Conservation (phyloP, 2,329 filamentous ascomycete genomes). For the Botrytis pseudocinerea region DNA sequence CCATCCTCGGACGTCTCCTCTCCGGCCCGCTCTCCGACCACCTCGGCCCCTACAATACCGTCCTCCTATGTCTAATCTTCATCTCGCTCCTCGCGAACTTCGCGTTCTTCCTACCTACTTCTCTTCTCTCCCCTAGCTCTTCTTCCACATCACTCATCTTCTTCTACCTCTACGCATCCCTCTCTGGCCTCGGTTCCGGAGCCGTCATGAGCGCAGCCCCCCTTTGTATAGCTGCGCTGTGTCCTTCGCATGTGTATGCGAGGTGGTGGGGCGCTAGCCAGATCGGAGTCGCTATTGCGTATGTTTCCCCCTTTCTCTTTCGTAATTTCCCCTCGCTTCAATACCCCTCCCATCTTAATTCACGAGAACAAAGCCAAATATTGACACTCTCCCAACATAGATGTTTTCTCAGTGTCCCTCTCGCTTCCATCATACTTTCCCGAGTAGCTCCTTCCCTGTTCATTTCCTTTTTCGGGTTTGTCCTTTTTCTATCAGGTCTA, state of each 20-base stretch:
- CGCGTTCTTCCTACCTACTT: neutral
- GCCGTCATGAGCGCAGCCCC: conserved; percentile 39
- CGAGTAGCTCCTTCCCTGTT: neutral
- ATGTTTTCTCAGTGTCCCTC: conserved; percentile 3
- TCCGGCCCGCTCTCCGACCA: conserved; percentile 31
- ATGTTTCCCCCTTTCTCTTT: conserved; percentile 23
- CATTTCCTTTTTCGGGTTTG: neutral
- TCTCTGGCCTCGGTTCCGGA: conserved; percentile 39
- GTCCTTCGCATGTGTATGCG: conserved; percentile 38
- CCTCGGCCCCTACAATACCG: conserved; percentile 23
- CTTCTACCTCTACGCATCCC: conserved; percentile 38
- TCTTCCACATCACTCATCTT: conserved; percentile 23
- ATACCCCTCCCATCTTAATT: no score
- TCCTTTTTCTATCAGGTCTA: neutral
- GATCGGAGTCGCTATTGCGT: conserved; percentile 38
- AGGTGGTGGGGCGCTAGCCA: conserved; percentile 39
- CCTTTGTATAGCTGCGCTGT: conserved; percentile 38
- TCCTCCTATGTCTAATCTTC: conserved; percentile 35
- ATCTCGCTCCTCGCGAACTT: conserved; percentile 21
- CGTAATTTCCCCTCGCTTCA: neutral
- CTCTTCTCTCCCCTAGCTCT: neutral
- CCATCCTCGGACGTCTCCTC: conserved; percentile 28
- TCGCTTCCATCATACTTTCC: neutral
- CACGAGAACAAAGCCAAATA: neutral
- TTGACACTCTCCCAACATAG: neutral